Evolutionary conservation across 768 basidiomycete genomes (phyloP).

Genomic region (Boletus edulis): DNA sequence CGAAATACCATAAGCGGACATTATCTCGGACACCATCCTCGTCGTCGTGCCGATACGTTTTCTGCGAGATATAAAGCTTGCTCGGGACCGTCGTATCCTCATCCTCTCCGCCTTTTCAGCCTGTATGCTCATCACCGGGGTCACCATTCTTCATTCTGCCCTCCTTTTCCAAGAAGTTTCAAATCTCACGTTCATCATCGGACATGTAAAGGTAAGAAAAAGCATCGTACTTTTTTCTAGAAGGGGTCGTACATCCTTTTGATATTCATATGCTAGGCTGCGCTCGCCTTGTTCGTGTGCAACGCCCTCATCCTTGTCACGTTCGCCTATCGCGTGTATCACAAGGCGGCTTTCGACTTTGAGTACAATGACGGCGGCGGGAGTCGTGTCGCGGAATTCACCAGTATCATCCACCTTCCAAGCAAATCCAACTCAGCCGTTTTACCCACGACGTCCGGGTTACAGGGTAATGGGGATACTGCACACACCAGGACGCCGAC

Average conservation of each 20-base stretch:
- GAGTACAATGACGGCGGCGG: not conserved
- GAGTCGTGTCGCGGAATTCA: conserved; percentile 6
- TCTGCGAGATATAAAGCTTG: conserved; percentile 17
- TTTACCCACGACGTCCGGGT: not conserved
- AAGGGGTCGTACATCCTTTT: not conserved
- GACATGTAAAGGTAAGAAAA: conserved; percentile 22
- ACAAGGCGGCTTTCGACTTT: not conserved
- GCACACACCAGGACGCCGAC: not conserved
- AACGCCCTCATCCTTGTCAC: conserved; percentile 21
- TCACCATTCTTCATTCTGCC: conserved; percentile 22
- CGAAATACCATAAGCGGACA: conserved; percentile 16
- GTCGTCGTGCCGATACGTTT: conserved; percentile 14
- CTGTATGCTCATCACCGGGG: conserved; percentile 17
- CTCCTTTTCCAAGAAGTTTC: conserved; percentile 15
- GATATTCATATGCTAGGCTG: conserved; percentile 8
- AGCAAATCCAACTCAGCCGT: conserved; percentile 7
- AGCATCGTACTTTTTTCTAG: not conserved
- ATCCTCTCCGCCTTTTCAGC: conserved; percentile 22
- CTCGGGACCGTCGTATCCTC: conserved; percentile 17
- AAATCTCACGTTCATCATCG: conserved; percentile 12
- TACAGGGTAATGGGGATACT: not conserved
- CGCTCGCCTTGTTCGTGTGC: conserved; percentile 21
- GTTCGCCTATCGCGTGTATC: conserved; percentile 15
- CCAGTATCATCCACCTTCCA: conserved; percentile 17
- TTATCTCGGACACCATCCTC: conserved; percentile 20